Conservation (phyloP, 2,329 filamentous ascomycete genomes). For the Anisogramma anomala region DNA sequence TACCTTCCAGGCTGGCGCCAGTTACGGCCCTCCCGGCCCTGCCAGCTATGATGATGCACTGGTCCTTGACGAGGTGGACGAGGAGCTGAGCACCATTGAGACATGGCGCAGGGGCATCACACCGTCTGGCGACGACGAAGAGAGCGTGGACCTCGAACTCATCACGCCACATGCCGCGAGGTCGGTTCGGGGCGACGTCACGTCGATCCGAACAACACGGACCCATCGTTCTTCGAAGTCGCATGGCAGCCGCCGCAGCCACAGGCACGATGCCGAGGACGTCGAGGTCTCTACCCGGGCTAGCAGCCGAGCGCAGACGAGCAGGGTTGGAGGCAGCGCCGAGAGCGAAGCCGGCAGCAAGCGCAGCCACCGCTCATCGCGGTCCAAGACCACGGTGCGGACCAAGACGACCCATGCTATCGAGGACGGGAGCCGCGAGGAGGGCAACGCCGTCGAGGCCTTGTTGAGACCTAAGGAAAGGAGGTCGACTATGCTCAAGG, state of each 20-base stretch:
- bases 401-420: constrained; percentile 22
- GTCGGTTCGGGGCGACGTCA: constrained; percentile 26
- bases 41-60: constrained; percentile 40
- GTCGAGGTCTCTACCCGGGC: constrained; percentile 18
- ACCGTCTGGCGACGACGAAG: constrained; percentile 33
- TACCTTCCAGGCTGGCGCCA: constrained; percentile 1
- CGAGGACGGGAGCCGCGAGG: constrained; percentile 25
- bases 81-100: constrained; percentile 48
- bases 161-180: constrained; percentile 45
- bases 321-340: constrained; percentile 6
- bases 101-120: constrained; percentile 46
- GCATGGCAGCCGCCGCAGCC: constrained; percentile 15
- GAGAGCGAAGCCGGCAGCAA: constrained; percentile 23
- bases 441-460: constrained; percentile 25
- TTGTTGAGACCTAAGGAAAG: constrained; percentile 35
- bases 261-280: constrained; percentile 8
- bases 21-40: constrained; percentile 6
- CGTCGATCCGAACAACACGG: constrained; percentile 28
- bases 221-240: constrained; percentile 21
- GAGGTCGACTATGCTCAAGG: constrained; percentile 44
- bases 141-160: constrained; percentile 31
- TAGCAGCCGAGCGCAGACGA: constrained; percentile 21
- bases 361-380: constrained; percentile 20
- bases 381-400: constrained; percentile 23
- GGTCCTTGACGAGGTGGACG: constrained; percentile 46